These are phyloP conservation scores for Thelonectria rubi DNA, from an alignment of 2,329 filamentous ascomycete genomes.

Conservation along the genomic window DNA sequence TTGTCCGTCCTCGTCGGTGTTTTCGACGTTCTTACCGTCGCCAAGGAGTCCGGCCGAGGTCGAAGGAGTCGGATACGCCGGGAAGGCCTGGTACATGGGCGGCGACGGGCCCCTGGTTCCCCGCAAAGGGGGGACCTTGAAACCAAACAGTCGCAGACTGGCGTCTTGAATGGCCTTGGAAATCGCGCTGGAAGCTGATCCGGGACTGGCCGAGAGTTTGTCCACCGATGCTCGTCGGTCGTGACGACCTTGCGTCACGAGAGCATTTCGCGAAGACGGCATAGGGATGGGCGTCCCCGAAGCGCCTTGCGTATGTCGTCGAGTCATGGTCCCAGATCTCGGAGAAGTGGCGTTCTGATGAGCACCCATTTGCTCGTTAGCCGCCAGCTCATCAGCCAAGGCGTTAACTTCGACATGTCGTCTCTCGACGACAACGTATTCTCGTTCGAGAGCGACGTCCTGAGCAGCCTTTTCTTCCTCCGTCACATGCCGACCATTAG, in stretches of 20 bases:
- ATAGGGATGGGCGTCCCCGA: slow-evolving; percentile 72
- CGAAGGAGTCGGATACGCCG: slow-evolving; percentile 79
- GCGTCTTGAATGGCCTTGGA: slow-evolving; percentile 96
- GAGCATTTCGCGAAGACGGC: slow-evolving; percentile 75
- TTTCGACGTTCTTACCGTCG: slow-evolving; percentile 64
- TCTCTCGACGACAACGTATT: slow-evolving; percentile 97
- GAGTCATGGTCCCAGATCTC: slow-evolving; percentile 71
- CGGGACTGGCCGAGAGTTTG: slow-evolving; percentile 74
- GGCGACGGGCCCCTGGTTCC: slow-evolving; percentile 74
- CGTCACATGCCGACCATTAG: slow-evolving; percentile 45
- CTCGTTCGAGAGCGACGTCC: slow-evolving; percentile 88
- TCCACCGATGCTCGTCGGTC: slow-evolving; percentile 84
- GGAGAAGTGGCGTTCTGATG: slow-evolving; percentile 58
- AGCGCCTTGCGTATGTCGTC: slow-evolving; percentile 78
- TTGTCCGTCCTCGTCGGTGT: slow-evolving; percentile 79
- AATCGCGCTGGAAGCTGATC: slow-evolving; percentile 87
- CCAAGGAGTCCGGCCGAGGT: slow-evolving; percentile 70
- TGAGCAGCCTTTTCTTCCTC: slow-evolving; percentile 80
- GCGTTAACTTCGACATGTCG: slow-evolving; percentile 96
- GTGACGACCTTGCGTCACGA: slow-evolving; percentile 77
- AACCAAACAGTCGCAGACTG: slow-evolving; percentile 77
- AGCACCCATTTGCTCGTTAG: slow-evolving; percentile 71
- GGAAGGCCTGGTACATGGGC: slow-evolving; percentile 83
- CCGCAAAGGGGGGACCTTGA: slow-evolving; percentile 73
- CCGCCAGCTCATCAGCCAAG: slow-evolving; percentile 92